Conservation (phyloP, 192 early-diverging fungal species). For the Backusella psychrophila region DNA sequence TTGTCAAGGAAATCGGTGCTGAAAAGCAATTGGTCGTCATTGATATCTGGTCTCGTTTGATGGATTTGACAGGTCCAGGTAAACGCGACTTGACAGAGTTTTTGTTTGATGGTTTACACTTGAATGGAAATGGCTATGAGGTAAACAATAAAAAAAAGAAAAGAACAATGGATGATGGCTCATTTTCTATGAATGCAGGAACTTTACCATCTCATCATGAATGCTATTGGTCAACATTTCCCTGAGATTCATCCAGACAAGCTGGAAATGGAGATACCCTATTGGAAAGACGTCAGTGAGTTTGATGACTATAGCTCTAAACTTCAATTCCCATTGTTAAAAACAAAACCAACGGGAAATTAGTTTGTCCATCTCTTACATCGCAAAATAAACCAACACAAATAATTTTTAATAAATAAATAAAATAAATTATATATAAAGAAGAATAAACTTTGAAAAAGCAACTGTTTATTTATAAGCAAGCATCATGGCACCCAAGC, state of each 20-base stretch:
- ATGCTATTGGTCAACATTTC: conserved; percentile 37
- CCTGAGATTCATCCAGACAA: conserved; percentile 52
- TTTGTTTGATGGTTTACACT: conserved; percentile 58
- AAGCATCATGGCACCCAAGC: conserved; percentile 15
- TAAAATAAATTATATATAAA: not conserved
- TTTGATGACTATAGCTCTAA: conserved; percentile 18
- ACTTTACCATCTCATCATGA: conserved; percentile 39
- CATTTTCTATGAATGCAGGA: conserved; percentile 21
- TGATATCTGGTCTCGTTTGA: conserved; percentile 42
- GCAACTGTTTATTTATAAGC: not conserved
- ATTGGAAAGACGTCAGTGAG: conserved; percentile 30
- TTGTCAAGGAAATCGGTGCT: conserved; percentile 40
- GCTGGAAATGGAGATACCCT: conserved; percentile 41
- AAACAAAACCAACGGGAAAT: conserved; percentile 13
- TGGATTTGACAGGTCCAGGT: conserved; percentile 30
- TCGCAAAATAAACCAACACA: not conserved
- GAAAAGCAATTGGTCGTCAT: conserved; percentile 26
- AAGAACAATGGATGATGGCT: not conserved
- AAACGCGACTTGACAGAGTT: conserved; percentile 30
- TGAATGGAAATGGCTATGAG: conserved; percentile 52
- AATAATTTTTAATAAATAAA: not conserved
- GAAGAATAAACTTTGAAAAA: not conserved
- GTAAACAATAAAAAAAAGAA: conserved; percentile 19
- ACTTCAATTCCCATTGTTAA: conserved; percentile 21
- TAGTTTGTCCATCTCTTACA: not conserved